Conservation (phyloP, 805 yeast genomes). For the Schwanniomyces vanrijiae region DNA sequence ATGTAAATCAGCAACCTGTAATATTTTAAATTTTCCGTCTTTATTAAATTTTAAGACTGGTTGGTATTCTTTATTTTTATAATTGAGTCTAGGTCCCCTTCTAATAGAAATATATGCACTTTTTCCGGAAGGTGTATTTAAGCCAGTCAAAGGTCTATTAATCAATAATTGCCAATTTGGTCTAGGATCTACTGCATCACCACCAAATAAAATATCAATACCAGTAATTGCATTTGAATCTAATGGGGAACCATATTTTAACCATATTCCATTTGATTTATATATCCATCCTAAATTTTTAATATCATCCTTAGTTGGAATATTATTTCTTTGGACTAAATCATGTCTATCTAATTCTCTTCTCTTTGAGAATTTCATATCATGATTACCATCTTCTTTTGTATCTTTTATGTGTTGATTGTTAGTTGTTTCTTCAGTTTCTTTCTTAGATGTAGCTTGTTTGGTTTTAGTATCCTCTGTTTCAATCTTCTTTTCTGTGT, state of each 20-base stretch:
- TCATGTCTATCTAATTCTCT: slow-evolving; percentile 20
- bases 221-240: slow-evolving; percentile 47
- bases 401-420: not conserved
- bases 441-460: not conserved
- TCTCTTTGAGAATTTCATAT: not conserved
- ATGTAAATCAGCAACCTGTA: slow-evolving; percentile 92
- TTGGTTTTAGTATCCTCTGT: slow-evolving; percentile 2
- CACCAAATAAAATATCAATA: slow-evolving; percentile 70
- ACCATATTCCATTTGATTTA: slow-evolving; percentile 57
- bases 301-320: slow-evolving; percentile 38
- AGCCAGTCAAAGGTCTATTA: slow-evolving; percentile 18
- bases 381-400: not conserved
- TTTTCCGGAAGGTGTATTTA: slow-evolving; percentile 17
- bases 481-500: not conserved
- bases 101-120: slow-evolving; percentile 32
- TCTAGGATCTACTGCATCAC: slow-evolving; percentile 74
- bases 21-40: slow-evolving; percentile 64
- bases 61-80: slow-evolving; percentile 20
- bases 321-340: slow-evolving; percentile 15
- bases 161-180: slow-evolving; percentile 58
- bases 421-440: not conserved
- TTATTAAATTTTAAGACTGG: slow-evolving; percentile 36
- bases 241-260: slow-evolving; percentile 46
- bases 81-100: slow-evolving; percentile 33
- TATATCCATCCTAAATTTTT: slow-evolving; percentile 46